phyloP scores from a whole-genome alignment of 2,329 filamentous ascomycete genomes.

The Mycogone perniciosa region DNA sequence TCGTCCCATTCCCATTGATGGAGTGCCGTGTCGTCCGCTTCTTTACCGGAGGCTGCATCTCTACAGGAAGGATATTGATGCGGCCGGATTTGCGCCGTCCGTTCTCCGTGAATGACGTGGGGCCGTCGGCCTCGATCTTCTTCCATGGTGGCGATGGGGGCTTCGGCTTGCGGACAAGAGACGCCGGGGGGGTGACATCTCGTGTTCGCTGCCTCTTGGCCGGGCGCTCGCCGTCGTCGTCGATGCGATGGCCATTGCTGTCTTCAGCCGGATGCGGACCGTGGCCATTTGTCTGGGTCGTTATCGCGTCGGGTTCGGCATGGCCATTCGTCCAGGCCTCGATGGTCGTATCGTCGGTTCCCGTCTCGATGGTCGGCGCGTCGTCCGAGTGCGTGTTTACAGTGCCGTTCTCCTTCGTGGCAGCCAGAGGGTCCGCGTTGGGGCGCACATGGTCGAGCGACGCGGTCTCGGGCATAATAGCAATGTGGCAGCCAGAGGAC shows the following conservation, averaged over 20 bases:
- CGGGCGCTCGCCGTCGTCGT: slow-evolving; percentile 42
- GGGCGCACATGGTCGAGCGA: slow-evolving; percentile 41
- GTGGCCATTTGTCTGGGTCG: slow-evolving; percentile 22
- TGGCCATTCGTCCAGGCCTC: slow-evolving; percentile 16
- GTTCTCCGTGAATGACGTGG: slow-evolving; percentile 74
- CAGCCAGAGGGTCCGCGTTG: slow-evolving; percentile 23
- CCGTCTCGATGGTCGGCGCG: slow-evolving; percentile 16
- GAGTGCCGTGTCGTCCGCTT: slow-evolving; percentile 47
- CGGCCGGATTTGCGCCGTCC: slow-evolving; percentile 63
- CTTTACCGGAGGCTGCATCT: slow-evolving; percentile 42
- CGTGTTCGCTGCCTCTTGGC: slow-evolving; percentile 60
- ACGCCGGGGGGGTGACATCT: slow-evolving; percentile 37
- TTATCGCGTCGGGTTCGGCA: slow-evolving; percentile 18
- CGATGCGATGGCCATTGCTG: neutral
- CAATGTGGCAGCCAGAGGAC: slow-evolving; percentile 36
- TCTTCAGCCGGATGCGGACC: slow-evolving; percentile 16
- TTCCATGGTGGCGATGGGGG: slow-evolving; percentile 88
- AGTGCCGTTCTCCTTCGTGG: slow-evolving; percentile 3
- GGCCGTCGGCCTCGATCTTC: slow-evolving; percentile 74
- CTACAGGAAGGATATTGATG: slow-evolving; percentile 51
- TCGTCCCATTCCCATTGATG: slow-evolving; percentile 25
- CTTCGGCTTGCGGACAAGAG: slow-evolving; percentile 38
- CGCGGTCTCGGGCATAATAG: slow-evolving; percentile 56
- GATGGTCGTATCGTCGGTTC: slow-evolving; percentile 11
- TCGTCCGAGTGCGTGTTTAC: slow-evolving; percentile 12